A percentile compares a stretch with the other conserved stretches of the same genome.
Evolutionary conservation across 1,284 basidiomycete genomes (phyloP).

Genomic region (Kalmanozyma brasiliensis): DNA sequence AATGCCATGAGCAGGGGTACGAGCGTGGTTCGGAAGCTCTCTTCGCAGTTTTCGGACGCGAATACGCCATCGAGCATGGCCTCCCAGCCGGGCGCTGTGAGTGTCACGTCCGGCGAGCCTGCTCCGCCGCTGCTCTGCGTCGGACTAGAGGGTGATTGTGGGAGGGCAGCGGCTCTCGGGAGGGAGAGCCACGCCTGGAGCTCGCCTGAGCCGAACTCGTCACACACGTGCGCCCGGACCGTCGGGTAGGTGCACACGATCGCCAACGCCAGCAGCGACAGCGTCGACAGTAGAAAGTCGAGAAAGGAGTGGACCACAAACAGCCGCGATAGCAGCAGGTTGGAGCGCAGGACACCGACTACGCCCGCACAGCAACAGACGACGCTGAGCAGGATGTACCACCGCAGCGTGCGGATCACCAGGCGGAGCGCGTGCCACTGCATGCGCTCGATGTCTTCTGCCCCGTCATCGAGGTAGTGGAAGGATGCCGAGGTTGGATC

Average conservation of each 20-base stretch:
- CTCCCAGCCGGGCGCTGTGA: constrained; percentile 45
- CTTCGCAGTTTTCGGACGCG: constrained; percentile 51
- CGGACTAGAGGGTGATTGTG: too few relatives aligned
- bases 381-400: constrained; percentile 44
- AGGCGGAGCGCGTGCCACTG: constrained; percentile 50
- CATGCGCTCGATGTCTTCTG: constrained; percentile 46
- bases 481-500: constrained; percentile 3
- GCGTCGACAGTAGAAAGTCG: constrained; percentile 52
- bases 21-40: constrained; percentile 41
- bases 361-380: constrained; percentile 46
- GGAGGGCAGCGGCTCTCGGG: constrained; percentile 2
- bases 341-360: constrained; percentile 42
- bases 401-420: constrained; percentile 33
- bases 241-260: constrained; percentile 52
- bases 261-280: constrained; percentile 49
- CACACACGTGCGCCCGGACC: constrained; percentile 50
- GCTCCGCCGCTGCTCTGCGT: too few relatives aligned
- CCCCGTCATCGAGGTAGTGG: constrained; percentile 28
- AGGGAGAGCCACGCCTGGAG: constrained; percentile 30
- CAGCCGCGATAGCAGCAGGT: constrained; percentile 42
- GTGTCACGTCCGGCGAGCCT: constrained; percentile 16
- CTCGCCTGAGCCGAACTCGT: constrained; percentile 46
- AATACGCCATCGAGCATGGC: constrained; percentile 46
- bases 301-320: constrained; percentile 58
- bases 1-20: constrained; percentile 47